Evolutionary conservation across 1,139 yeast genomes (phyloP), one percentile per base, ranked within the genome.

Genomic region (Lodderomyces orthopsilosis): DNA sequence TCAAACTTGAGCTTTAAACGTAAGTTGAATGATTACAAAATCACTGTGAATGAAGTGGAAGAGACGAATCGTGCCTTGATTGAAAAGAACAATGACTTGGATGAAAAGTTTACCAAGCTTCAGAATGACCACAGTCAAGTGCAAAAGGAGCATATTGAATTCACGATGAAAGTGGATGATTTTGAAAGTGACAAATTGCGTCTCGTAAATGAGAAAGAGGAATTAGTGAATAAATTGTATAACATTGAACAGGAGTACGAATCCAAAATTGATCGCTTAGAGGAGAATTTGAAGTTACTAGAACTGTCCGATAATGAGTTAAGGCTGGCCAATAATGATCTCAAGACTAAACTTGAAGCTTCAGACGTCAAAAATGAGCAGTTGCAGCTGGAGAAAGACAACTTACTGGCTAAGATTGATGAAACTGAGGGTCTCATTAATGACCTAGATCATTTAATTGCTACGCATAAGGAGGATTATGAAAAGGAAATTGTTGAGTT

Each of bases 11-110:
- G 38, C 40, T 40, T 48, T 34, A 32, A 49, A 40, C 41, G 47
- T 40, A 41, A 46, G 22, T 41, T 50, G 28, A 40, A 42, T 26
- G 47, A 53, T 35, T 37, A 48, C 37, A 41, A 50, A 27, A 10
- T 41, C 14, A 39, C 48, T 34, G 27, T 35, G 6, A 35, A 21
- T 35, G 37, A 35, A 10, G 32, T 32, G 28, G 46, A 48, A 27
- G 47, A 50, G 10, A 18, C 48, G 10, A 24, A 34, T 34, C 15
- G 17, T n/a, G 37, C 9, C 8, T 22, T 10, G 53, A 53, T 42
- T 41, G 52, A 9, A 41, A 48, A 6, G 42, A 43, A 34, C 13
- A 15, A 34, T 6, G 37, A 19, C 2, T 34, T 34, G 19, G 34
- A 30, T 15, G 10, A 30, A 19, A 30, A 30, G 8, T 15, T 30